phyloP scores from a whole-genome alignment of 2,329 filamentous ascomycete species.

The Sarocladium kiliense region DNA sequence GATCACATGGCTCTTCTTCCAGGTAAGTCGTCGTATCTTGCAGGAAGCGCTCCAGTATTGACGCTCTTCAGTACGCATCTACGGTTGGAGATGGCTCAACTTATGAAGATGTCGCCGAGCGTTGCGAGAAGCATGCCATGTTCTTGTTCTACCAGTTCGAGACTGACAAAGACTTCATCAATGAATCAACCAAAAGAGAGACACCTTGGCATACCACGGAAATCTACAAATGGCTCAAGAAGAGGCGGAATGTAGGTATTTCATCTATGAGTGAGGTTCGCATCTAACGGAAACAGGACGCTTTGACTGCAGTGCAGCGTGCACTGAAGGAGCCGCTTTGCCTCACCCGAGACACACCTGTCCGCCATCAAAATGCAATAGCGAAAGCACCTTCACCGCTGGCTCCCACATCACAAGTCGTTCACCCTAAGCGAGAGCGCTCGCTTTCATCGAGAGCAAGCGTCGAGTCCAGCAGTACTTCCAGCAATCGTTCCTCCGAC shows the following conservation, averaged over 20 bases:
- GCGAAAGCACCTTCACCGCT: background rate
- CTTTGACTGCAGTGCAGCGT: background rate
- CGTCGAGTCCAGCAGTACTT: no score
- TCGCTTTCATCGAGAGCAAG: no score
- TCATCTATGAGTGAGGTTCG: background rate
- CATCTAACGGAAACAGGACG: background rate
- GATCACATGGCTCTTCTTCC: slow-evolving; percentile 25
- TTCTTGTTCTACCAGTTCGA: slow-evolving; percentile 51
- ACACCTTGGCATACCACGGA: slow-evolving; percentile 35
- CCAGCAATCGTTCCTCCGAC: no score
- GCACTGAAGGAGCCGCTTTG: background rate
- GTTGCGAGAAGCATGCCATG: slow-evolving; percentile 42
- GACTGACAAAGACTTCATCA: slow-evolving; percentile 24
- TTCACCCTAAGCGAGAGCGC: no score
- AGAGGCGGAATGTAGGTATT: slow-evolving; percentile 32
- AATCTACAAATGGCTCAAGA: slow-evolving; percentile 45
- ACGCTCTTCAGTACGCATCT: slow-evolving; percentile 39
- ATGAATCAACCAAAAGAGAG: slow-evolving; percentile 9
- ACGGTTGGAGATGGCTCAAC: slow-evolving; percentile 47
- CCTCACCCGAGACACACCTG: background rate
- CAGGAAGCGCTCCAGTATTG: no score
- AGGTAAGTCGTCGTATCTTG: slow-evolving; percentile 19
- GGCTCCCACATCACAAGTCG: background rate
- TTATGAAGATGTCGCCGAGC: slow-evolving; percentile 40
- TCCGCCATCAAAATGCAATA: background rate